Percentiles rank a stretch among this genome's conserved stretches.
phyloP scores from a whole-genome alignment of 73 alveolate genomes.

The Tetrahymena malaccensis region DNA sequence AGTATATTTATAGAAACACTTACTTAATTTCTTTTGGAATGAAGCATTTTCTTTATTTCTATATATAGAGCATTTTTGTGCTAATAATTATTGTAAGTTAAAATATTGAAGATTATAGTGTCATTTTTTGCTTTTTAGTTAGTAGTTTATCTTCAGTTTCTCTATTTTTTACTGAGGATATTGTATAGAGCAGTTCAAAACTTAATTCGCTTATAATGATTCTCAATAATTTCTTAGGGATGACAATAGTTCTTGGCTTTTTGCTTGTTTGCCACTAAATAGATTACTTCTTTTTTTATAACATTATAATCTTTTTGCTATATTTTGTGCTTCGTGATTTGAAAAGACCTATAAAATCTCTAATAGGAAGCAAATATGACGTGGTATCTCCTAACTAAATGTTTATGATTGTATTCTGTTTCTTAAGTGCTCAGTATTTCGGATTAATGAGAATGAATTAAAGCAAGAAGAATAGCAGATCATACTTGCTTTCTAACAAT shows the following conservation, averaged over 20 bases:
- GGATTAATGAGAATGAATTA: neutral
- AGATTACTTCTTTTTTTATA: neutral
- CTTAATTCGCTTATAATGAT: neutral
- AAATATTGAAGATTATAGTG: neutral
- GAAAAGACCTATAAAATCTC: neutral
- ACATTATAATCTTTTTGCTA: neutral
- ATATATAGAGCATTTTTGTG: neutral
- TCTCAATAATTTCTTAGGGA: neutral
- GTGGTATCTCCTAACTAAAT: neutral
- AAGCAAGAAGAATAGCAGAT: neutral
- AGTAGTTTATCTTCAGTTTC: neutral
- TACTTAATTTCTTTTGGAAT: neutral
- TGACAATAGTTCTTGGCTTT: neutral
- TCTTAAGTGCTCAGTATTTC: neutral
- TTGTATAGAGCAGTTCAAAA: neutral
- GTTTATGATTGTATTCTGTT: neutral
- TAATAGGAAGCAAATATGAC: neutral
- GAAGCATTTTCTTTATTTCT: neutral
- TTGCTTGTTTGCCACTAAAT: neutral
- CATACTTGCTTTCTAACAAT: neutral
- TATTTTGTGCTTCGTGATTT: neutral
- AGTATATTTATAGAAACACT: neutral
- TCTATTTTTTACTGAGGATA: neutral
- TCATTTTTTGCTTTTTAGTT: neutral
- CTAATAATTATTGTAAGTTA: neutral